Evolutionary conservation across 345 rosid species (phyloP), one percentile per base, ranked within the genome.

Genomic region (Linum tenue): DNA sequence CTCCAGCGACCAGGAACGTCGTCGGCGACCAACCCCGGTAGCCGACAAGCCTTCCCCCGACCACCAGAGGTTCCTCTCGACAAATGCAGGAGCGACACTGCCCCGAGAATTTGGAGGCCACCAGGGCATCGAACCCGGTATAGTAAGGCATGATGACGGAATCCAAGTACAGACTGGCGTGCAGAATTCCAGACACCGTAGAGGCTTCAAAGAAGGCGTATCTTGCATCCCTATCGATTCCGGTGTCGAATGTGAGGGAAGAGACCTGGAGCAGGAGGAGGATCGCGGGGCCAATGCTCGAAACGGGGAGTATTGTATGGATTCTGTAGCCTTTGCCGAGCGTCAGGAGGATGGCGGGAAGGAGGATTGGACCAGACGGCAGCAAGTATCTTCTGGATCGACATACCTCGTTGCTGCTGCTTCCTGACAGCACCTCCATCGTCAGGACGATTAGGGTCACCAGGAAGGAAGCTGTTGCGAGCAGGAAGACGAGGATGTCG

Each of bases 111-210:
- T 73, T 73, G 1, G 97, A 90, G 1, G 84, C 72, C 4, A 70
- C 76, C 2, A 88, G 71, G 43, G 97, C 97, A 56, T 88, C 97
- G n/a, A 78, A 77, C 35, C 97, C 97, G 17, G 97, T 88, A 48
- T 90, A 82, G 80, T 87, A 90, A 31, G 97, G 97, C 64, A 90
- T 70, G 64, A 90, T 70, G 63, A 90, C 75, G 1, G 95, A 64
- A 64, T 90, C 97, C 69, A 88, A 67, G 74, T 87, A 87, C 16
- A 88, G 69, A 62, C 92, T 83, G 0, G 92, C 92, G 12, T 90
- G 97, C 50, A 90, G 67, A 44, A 90, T 79, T 53, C 97, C 97
- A 2, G 95, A 90, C 60, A 87, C 79, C 1, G 92, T 82, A 0
- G 97, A 87, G 36, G 95, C 87, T 75, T 90, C 88, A 1, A 83